These are phyloP conservation scores for Fusarium sp. DNA, from an alignment of 2,329 filamentous ascomycete species.

Conservation along the genomic window DNA sequence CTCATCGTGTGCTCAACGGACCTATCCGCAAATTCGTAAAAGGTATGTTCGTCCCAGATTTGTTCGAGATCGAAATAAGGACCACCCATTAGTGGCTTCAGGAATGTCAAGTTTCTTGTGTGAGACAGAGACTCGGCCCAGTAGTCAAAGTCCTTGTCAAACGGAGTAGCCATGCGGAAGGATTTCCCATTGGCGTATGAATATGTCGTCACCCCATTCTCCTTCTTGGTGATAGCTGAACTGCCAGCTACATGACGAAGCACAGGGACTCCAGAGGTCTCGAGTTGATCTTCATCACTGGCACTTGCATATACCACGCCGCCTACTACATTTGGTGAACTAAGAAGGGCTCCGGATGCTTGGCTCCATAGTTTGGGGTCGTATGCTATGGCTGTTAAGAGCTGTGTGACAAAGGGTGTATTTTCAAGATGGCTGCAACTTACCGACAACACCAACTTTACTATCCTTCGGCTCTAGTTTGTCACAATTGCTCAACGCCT, in stretches of 20 bases:
- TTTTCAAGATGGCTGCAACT: neutral
- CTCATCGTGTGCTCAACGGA: constrained; percentile 80
- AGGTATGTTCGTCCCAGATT: constrained; percentile 84
- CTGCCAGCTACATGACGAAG: constrained; percentile 37
- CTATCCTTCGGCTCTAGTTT: constrained; percentile 49
- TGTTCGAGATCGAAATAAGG: constrained; percentile 80
- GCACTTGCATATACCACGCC: constrained; percentile 38
- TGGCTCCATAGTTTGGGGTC: constrained; percentile 39
- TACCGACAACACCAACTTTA: constrained; percentile 55
- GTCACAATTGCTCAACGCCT: constrained; percentile 35
- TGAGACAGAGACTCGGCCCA: constrained; percentile 71
- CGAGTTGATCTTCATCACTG: neutral
- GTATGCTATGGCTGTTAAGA: constrained; percentile 10
- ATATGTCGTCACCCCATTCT: constrained; percentile 55
- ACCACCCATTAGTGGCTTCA: constrained; percentile 72
- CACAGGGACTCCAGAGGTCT: constrained; percentile 7
- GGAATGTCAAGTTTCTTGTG: constrained; percentile 72
- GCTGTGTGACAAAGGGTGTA: accelerated
- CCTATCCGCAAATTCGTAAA: constrained; percentile 76
- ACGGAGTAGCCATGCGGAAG: constrained; percentile 59
- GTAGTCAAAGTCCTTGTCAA: constrained; percentile 62
- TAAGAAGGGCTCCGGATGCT: constrained; percentile 33
- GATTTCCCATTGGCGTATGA: constrained; percentile 48
- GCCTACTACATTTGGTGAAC: constrained; percentile 37
- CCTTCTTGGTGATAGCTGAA: neutral